Evolutionary conservation across 441 rosid genomes (phyloP).

Genomic region (Erodium texanum): DNA sequence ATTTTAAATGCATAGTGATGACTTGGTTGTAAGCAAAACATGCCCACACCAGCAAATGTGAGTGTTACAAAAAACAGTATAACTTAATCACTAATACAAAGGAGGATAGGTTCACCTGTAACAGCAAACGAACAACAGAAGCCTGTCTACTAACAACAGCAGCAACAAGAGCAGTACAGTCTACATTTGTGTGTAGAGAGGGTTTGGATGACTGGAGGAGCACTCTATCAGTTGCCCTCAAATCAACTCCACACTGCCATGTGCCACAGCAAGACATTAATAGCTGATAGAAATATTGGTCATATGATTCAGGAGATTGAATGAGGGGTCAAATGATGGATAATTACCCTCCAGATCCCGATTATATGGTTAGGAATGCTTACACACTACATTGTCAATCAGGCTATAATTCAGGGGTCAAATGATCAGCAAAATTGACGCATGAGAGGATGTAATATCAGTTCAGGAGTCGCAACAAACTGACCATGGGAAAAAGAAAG

Average conservation of each 20-base stretch:
- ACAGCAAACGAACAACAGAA: conserved; percentile 48
- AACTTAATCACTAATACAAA: neutral
- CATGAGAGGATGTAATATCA: neutral
- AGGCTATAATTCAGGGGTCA: neutral
- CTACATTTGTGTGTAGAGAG: conserved; percentile 72
- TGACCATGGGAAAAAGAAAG: neutral
- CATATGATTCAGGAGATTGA: neutral
- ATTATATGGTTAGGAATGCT: too few species aligned
- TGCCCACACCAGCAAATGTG: neutral
- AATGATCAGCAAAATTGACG: neutral
- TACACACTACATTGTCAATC: too few species aligned
- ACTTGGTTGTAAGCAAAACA: neutral
- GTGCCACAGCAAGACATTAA: neutral
- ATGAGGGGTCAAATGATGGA: neutral
- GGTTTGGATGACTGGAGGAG: conserved; percentile 81
- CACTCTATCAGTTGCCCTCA: conserved; percentile 49
- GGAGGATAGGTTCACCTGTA: conserved; percentile 43
- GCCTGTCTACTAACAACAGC: conserved; percentile 83
- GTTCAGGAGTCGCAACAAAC: neutral
- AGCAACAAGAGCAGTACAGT: conserved; percentile 80
- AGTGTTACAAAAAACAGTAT: neutral
- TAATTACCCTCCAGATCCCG: neutral
- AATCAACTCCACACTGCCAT: conserved; percentile 77
- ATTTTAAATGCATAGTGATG: neutral
- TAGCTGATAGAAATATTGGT: neutral